Conservation (phyloP, 805 yeast species). For the Candida dajiaensis region DNA sequence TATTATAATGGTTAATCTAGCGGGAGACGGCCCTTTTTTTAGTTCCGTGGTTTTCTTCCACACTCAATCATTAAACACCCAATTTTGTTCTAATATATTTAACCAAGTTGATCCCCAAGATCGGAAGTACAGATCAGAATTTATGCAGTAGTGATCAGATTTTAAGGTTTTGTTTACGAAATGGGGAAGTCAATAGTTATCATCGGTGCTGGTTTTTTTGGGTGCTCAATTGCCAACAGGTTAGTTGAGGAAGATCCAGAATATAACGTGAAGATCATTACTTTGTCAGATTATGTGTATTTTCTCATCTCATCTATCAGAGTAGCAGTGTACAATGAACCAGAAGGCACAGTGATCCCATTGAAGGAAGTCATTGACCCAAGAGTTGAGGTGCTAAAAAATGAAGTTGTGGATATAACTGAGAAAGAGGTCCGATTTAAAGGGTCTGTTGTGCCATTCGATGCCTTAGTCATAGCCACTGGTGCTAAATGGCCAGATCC, state of each 20-base stretch:
- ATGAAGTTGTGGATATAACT: slow-evolving; percentile 10
- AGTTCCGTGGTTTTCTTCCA: too few species aligned
- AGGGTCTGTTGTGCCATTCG: slow-evolving; percentile 13
- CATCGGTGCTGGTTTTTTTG: slow-evolving; percentile 8
- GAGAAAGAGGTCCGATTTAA: slow-evolving; percentile 12
- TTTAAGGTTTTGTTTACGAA: too few species aligned
- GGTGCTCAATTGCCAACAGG: slow-evolving; percentile 12
- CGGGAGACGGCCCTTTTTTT: too few species aligned
- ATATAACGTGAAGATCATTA: slow-evolving; percentile 6
- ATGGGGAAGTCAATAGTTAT: neutral
- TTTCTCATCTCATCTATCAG: slow-evolving; percentile 10
- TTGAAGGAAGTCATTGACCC: slow-evolving; percentile 12
- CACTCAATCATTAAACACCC: too few species aligned
- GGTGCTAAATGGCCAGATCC: slow-evolving; percentile 27
- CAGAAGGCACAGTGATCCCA: slow-evolving; percentile 4
- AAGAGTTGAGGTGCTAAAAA: slow-evolving; percentile 14
- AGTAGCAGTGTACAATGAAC: slow-evolving; percentile 5
- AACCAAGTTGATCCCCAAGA: too few species aligned
- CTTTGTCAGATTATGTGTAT: slow-evolving; percentile 8
- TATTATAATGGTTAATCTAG: too few species aligned
- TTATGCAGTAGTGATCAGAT: too few species aligned
- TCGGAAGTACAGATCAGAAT: too few species aligned
- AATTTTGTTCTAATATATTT: too few species aligned
- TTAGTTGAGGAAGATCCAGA: slow-evolving; percentile 2
- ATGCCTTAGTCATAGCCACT: slow-evolving; percentile 26